Evolutionary conservation across 768 basidiomycete genomes (phyloP), one percentile per base, ranked within the genome.

Genomic region (Pholiota microspora): DNA sequence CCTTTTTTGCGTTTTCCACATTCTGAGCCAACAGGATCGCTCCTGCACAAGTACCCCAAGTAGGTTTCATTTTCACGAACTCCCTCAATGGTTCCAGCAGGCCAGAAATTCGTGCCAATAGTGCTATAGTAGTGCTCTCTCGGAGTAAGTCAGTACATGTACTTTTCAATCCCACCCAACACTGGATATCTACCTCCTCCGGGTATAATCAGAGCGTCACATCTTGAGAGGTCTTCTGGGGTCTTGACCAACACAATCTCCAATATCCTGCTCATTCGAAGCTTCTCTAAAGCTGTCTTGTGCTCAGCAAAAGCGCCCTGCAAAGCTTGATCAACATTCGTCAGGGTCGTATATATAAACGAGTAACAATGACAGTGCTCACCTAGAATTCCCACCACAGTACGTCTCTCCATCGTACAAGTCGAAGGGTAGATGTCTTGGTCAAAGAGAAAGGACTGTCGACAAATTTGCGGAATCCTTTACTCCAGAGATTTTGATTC

Each of bases 21-120:
- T 77, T 72, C 58, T 86, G 78, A 2, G 94, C 81, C 44, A 98
- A 81, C 16, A 98, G 75, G 50, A 98, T 97, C 35, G 94, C 94
- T 9, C 96, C 95, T 0, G 95, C 95, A 69, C 95, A 98, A 0
- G 94, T 97, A 2, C 95, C 95, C 94, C 94, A 98, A 2, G 94
- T 82, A 0, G 92, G 85, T 65, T 88, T 92, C 0, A 64, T 67
- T 59, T 75, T 74, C n/a, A 86, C 75, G 59, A 94, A 95, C 32
- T 81, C 77, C 32, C 81, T 77, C 4, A 98, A 76, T 6, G 91
- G 92, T n/a, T 88, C 84, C 13, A 94, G 67, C 35, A 98, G 79
- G 0, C 92, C 92, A 0, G 86, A 80, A 25, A 86, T 77, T 51
- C 79, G 79, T 25, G 85, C 91, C 16, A 88, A 77, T 46, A 91